phyloP scores from a whole-genome alignment of 768 basidiomycete genomes.

The Phylloporus scabripes region DNA sequence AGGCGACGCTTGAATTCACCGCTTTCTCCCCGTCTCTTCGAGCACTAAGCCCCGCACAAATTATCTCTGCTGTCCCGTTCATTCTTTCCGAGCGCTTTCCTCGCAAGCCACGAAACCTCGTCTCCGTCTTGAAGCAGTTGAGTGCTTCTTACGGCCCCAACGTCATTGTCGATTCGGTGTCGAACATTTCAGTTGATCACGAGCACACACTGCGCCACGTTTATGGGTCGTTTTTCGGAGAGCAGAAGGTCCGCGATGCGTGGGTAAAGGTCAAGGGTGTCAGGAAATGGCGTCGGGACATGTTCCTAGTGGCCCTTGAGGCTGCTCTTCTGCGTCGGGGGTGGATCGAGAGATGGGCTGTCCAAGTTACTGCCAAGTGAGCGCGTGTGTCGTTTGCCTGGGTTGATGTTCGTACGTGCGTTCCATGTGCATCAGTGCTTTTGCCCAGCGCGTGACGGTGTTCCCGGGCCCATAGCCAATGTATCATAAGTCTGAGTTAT shows the following conservation, averaged over 20 bases:
- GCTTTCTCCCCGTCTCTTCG: constrained; percentile 34
- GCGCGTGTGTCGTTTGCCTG: not conserved
- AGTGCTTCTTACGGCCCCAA: constrained; percentile 19
- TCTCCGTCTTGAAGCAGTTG: constrained; percentile 35
- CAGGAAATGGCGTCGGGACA: constrained; percentile 41
- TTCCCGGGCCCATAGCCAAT: too few species aligned
- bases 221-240: constrained; percentile 5
- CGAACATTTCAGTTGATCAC: constrained; percentile 38
- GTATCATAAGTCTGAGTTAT: too few species aligned
- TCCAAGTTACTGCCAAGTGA: constrained; percentile 20
- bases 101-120: constrained; percentile 36
- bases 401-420: not conserved
- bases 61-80: constrained; percentile 43
- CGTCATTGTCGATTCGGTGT: constrained; percentile 31
- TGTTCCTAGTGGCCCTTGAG: constrained; percentile 48
- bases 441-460: too few species aligned
- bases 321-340: constrained; percentile 43
- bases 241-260: constrained; percentile 12
- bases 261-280: constrained; percentile 23
- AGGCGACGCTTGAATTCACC: constrained; percentile 32
- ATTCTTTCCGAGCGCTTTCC: constrained; percentile 28
- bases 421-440: not conserved
- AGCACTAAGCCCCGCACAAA: constrained; percentile 33
- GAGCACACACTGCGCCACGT: constrained; percentile 9
- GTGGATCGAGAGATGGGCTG: constrained; percentile 44